Evolutionary conservation across 2,329 filamentous ascomycete species (phyloP).

Genomic region (Mycogone perniciosa): DNA sequence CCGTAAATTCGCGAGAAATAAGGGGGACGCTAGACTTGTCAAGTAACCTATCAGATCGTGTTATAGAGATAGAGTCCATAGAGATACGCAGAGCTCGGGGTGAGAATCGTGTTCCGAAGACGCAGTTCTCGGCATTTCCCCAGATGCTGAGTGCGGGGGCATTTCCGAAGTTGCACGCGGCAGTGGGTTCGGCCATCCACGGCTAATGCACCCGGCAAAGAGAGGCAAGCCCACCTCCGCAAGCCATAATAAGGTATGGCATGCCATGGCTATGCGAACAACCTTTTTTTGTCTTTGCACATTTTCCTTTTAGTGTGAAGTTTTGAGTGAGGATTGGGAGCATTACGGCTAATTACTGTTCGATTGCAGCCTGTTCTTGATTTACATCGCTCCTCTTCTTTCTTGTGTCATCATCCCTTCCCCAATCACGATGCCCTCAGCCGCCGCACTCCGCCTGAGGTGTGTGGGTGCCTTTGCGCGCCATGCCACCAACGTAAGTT

Average conservation of each 20-base stretch:
- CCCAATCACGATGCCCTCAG: conserved; percentile 41
- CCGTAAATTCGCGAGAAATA: too few relatives aligned
- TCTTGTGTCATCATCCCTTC: not conserved
- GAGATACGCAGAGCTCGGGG: too few relatives aligned
- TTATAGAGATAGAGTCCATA: too few relatives aligned
- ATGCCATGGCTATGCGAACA: not conserved
- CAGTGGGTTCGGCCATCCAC: conserved; percentile 9
- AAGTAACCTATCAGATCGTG: too few relatives aligned
- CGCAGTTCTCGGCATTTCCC: not conserved
- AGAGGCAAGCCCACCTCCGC: not conserved
- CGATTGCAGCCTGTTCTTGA: too few relatives aligned
- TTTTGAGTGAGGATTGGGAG: too few relatives aligned
- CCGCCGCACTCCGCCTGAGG: conserved; percentile 40
- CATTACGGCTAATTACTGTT: too few relatives aligned
- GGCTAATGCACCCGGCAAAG: conserved; percentile 11
- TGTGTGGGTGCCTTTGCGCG: conserved; percentile 49
- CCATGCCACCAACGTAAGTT: conserved; percentile 48
- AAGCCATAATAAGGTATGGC: not conserved
- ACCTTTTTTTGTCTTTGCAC: not conserved
- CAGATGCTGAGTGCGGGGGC: not conserved
- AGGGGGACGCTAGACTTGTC: too few relatives aligned
- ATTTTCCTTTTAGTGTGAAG: not conserved
- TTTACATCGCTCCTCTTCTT: not conserved
- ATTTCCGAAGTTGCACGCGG: not conserved
- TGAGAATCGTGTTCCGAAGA: too few relatives aligned